phyloP scores from a whole-genome alignment of 495 filamentous ascomycete genomes.

The Penicillium canescens region DNA sequence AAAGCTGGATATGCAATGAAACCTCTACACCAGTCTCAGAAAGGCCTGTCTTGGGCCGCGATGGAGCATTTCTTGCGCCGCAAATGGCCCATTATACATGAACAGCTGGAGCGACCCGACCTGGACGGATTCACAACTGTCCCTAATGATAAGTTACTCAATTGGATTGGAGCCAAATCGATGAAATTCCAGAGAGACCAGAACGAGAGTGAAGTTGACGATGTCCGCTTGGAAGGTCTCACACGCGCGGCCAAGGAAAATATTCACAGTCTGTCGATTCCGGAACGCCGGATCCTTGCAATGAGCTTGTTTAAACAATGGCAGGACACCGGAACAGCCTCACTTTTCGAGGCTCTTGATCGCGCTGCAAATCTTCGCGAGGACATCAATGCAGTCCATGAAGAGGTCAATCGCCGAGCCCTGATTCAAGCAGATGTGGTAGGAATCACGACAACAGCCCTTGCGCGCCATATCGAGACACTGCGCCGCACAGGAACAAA shows the following conservation, averaged over 20 bases:
- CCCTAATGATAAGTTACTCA: not conserved
- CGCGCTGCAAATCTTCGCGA: not conserved
- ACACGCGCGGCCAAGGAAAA: not conserved
- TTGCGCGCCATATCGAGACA: conserved; percentile 26
- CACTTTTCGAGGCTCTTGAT: conserved; percentile 8
- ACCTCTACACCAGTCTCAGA: conserved; percentile 10
- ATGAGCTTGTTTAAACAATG: conserved; percentile 8
- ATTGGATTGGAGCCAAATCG: conserved; percentile 1
- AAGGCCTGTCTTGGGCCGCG: conserved; percentile 1
- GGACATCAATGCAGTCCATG: conserved; percentile 8
- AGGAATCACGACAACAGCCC: conserved; percentile 35
- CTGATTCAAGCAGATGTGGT: conserved; percentile 26
- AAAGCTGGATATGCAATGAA: conserved; percentile 4
- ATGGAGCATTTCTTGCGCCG: conserved; percentile 2
- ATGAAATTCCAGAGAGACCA: not conserved
- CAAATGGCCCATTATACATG: conserved; percentile 5
- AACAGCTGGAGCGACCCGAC: not conserved
- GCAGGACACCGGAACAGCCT: not conserved
- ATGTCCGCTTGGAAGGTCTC: not conserved
- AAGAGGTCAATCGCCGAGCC: conserved; percentile 11
- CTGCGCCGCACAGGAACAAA: conserved; percentile 44
- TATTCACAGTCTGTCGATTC: conserved; percentile 1
- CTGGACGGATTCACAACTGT: conserved; percentile 1
- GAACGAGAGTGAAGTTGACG: conserved; percentile 4
- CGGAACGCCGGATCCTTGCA: conserved; percentile 5